These are phyloP conservation scores for Colletotrichum spaethianum DNA, from an alignment of 2,329 filamentous ascomycete species.

Conservation along the genomic window DNA sequence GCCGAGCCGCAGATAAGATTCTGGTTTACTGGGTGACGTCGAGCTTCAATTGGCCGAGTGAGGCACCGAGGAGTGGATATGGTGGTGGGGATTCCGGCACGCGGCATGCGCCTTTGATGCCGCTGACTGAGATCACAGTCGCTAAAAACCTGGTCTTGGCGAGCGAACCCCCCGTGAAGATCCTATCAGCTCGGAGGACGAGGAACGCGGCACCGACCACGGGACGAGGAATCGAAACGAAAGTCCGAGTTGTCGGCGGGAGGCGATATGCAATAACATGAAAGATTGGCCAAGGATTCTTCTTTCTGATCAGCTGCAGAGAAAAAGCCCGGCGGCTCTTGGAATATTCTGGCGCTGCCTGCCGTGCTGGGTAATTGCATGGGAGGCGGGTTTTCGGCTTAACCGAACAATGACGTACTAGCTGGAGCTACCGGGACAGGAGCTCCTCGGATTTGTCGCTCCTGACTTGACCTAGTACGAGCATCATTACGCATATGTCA, in stretches of 20 bases:
- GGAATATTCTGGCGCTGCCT: conserved; percentile 3
- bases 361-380: conserved; percentile 37
- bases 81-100: conserved; percentile 21
- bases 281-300: not conserved
- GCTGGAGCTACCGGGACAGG: conserved; percentile 24
- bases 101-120: conserved; percentile 15
- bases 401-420: conserved; percentile 39
- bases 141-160: conserved; percentile 3
- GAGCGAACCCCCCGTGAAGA: conserved; percentile 22
- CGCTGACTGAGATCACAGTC: conserved; percentile 36
- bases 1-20: not conserved
- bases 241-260: conserved; percentile 33
- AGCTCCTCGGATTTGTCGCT: conserved; percentile 36
- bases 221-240: conserved; percentile 21
- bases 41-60: conserved; percentile 27
- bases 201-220: conserved; percentile 28
- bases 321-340: not conserved
- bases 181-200: conserved; percentile 29
- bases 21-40: conserved; percentile 5
- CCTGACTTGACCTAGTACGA: conserved; percentile 34
- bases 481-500: conserved; percentile 38
- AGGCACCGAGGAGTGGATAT: conserved; percentile 31
- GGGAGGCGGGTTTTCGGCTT: conserved; percentile 28
- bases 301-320: not conserved
- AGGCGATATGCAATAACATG: conserved; percentile 3